Conservation (phyloP, 495 filamentous ascomycete genomes). For the Immersiella caudata region DNA sequence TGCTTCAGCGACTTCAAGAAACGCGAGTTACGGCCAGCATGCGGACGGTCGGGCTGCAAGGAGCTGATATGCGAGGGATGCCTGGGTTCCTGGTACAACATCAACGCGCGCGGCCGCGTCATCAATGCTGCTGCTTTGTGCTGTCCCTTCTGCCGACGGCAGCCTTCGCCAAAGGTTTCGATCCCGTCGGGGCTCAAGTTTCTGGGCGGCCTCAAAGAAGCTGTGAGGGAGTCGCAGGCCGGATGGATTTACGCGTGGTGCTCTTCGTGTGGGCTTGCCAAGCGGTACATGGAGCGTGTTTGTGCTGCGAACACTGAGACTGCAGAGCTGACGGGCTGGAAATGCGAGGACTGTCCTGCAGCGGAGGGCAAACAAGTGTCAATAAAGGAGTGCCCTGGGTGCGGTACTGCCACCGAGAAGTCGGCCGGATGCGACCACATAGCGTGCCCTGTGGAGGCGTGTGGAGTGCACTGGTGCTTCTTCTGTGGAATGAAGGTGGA, state of each 20-base stretch:
- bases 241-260: conserved; percentile 51
- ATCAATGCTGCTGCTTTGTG: conserved; percentile 47
- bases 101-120: conserved; percentile 34
- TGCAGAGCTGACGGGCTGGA: conserved; percentile 6
- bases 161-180: conserved; percentile 30
- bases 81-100: conserved; percentile 31
- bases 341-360: conserved; percentile 4
- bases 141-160: conserved; percentile 50
- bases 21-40: conserved; percentile 25
- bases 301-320: neutral
- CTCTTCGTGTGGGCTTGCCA: conserved; percentile 36
- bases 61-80: conserved; percentile 31
- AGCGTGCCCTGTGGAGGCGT: neutral
- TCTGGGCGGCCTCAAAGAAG: conserved; percentile 28
- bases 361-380: neutral
- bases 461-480: conserved; percentile 4
- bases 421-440: conserved; percentile 5
- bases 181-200: conserved; percentile 26
- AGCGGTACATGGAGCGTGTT: conserved; percentile 29
- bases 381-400: conserved; percentile 6
- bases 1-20: conserved; percentile 44
- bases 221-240: conserved; percentile 35
- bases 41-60: conserved; percentile 26
- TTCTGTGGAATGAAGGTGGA: conserved; percentile 1
- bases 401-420: conserved; percentile 7